These are phyloP conservation scores for Hypsizygus marmoreus DNA, from an alignment of 768 basidiomycete species.

Conservation along the genomic window DNA sequence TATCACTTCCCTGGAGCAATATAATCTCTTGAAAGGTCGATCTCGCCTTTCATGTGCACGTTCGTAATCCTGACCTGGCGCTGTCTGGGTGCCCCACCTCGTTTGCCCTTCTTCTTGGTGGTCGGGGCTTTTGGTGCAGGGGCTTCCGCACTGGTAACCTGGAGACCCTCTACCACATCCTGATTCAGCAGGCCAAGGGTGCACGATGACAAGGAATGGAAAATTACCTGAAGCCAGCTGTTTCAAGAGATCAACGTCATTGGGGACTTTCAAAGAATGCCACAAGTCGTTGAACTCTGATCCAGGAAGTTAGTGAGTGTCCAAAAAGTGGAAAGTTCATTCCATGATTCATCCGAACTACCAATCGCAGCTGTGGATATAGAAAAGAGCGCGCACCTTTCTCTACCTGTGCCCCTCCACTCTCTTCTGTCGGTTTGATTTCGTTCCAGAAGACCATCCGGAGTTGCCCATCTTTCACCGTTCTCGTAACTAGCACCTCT, in stretches of 20 bases:
- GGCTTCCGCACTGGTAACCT: constrained; percentile 71
- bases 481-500: constrained; percentile 85
- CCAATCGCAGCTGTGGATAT: background rate
- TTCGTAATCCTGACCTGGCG: constrained; percentile 86
- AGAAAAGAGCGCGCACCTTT: constrained; percentile 54
- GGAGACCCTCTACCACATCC: constrained; percentile 65
- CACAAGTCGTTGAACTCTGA: constrained; percentile 87
- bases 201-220: constrained; percentile 4
- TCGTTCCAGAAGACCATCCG: constrained; percentile 92
- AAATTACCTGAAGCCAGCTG: constrained; percentile 71
- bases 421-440: constrained; percentile 74
- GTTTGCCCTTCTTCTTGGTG: constrained; percentile 78
- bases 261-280: constrained; percentile 83
- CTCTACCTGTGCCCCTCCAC: constrained; percentile 72
- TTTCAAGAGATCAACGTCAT: constrained; percentile 79
- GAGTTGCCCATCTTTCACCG: constrained; percentile 78
- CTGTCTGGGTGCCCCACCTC: constrained; percentile 70
- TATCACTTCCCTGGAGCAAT: constrained; percentile 38
- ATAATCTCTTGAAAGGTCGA: constrained; percentile 83
- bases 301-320: constrained; percentile 13
- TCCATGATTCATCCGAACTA: constrained; percentile 8
- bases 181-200: constrained; percentile 11
- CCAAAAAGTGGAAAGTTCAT: constrained; percentile 1
- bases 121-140: constrained; percentile 55
- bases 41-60: constrained; percentile 81